Base-by-base conservation (phyloP, 306 rosid species). In the Neltuma alba region DNA sequence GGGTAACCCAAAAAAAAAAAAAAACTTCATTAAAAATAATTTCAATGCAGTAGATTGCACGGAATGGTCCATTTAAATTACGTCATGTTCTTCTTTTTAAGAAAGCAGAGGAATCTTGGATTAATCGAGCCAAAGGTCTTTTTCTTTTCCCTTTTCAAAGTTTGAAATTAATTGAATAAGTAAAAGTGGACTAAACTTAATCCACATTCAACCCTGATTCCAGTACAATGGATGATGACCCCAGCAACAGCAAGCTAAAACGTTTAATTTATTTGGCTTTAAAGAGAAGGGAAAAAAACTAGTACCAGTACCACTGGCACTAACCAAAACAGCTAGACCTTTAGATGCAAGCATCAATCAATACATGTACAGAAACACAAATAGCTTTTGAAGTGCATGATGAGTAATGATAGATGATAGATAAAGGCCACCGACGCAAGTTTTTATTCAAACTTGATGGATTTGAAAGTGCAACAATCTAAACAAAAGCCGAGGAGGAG, bases 401-500 rank as follows among this genome's bases (percentile, higher is more conserved):
- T 45, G 36, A 33, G 4, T 33, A 4, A 33, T 33, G 36, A 33
- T n/a, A n/a, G n/a, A n/a, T n/a, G n/a, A 36, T 36, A 65, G 40
- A 34, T 40, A 28, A 62, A 74, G 73, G 61, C 38, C 91, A 91
- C 90, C 96, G 90, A 91, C 93, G 86, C 77, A 9, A 47, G 66
- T 70, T 69, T 33, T 33, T 27, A 81, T 84, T 79, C 88, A 74
- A 88, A 87, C 57, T 74, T 27, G 6, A 31, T 44, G 72, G 68
- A 76, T 44, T 65, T 68, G 62, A 81, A 81, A 73, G 72, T 77
- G 75, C 63, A 81, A 58, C 72, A 60, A 78, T 40, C 57, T 83
- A 80, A 89, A 5, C 80, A 79, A 81, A 83, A 40, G 44, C 40
- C n/a, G n/a, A n/a, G n/a, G n/a, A n/a, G n/a, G 4, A 33, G 4